Percentiles rank a stretch among this genome's conserved stretches.
Evolutionary conservation across 2,329 filamentous ascomycete species (phyloP).

Genomic region (Sarocladium oryzae): DNA sequence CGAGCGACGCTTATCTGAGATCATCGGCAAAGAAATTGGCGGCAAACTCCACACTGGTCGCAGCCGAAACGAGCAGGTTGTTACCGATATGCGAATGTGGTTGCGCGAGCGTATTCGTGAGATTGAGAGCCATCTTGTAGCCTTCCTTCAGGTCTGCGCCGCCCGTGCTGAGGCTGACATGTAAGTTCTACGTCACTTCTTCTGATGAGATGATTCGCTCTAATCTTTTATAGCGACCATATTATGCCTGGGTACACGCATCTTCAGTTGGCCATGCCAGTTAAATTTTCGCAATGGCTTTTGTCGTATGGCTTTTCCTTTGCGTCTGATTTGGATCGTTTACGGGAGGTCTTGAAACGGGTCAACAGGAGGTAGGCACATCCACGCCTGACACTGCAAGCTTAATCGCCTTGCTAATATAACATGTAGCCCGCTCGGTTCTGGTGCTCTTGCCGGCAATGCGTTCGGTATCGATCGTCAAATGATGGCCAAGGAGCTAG

Average conservation of each 20-base stretch:
- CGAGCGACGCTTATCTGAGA: constrained; percentile 54
- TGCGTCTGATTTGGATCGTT: constrained; percentile 19
- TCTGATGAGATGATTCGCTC: constrained; percentile 14
- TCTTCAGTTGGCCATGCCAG: constrained; percentile 19
- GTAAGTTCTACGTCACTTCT: constrained; percentile 17
- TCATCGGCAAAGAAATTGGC: constrained; percentile 63
- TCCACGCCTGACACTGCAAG: background rate
- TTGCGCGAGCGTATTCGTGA: constrained; percentile 18
- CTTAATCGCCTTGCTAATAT: background rate
- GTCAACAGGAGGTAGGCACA: constrained; percentile 14
- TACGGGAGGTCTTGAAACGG: constrained; percentile 18
- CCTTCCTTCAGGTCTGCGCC: constrained; percentile 18
- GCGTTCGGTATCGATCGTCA: constrained; percentile 24
- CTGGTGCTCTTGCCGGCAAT: constrained; percentile 23
- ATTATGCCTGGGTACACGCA: constrained; percentile 24
- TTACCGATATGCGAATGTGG: constrained; percentile 68
- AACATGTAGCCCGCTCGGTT: constrained; percentile 19
- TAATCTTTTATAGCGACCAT: constrained; percentile 18
- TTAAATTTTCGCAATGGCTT: constrained; percentile 18
- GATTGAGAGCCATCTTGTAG: constrained; percentile 19
- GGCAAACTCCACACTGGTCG: constrained; percentile 68
- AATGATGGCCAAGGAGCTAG: constrained; percentile 51
- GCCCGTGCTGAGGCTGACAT: constrained; percentile 20
- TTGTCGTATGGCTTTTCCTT: constrained; percentile 19
- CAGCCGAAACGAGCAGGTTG: constrained; percentile 67